phyloP scores from a whole-genome alignment of 1,284 basidiomycete genomes.

The Trametes versicolor region DNA sequence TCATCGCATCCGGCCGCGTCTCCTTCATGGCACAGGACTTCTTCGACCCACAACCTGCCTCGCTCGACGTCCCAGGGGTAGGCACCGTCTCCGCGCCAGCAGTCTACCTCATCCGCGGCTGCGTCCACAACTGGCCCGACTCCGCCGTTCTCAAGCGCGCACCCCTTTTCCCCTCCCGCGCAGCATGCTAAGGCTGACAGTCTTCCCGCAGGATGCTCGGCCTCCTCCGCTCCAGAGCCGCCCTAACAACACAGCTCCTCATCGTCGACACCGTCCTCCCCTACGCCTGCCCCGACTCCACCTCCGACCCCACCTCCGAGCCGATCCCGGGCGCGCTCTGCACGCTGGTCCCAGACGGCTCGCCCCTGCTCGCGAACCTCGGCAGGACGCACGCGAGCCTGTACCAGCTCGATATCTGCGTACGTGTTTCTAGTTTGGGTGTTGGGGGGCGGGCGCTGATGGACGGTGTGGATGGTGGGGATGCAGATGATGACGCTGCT shows the following conservation, averaged over 20 bases:
- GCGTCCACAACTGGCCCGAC: constrained; percentile 78
- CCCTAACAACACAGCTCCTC: constrained; percentile 26
- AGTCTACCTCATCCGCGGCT: constrained; percentile 69
- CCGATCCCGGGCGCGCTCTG: constrained; percentile 43
- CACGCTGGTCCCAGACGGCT: constrained; percentile 52
- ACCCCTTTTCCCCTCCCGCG: not conserved
- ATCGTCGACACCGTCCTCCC: constrained; percentile 28
- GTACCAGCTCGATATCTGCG: constrained; percentile 61
- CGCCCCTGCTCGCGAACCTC: constrained; percentile 29
- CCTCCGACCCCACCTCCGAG: constrained; percentile 29
- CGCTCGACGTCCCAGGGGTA: constrained; percentile 25
- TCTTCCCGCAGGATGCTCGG: constrained; percentile 28
- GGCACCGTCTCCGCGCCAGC: constrained; percentile 38
- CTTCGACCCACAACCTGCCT: constrained; percentile 63
- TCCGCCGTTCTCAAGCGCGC: constrained; percentile 35
- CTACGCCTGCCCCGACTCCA: constrained; percentile 24
- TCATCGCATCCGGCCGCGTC: constrained; percentile 30
- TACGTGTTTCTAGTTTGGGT: constrained; percentile 63
- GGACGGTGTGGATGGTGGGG: not conserved
- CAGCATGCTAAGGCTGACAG: constrained; percentile 5
- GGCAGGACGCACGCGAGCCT: constrained; percentile 15
- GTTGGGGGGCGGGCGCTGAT: constrained; percentile 2
- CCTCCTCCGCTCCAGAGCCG: constrained; percentile 22
- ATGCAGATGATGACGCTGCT: constrained; percentile 73
- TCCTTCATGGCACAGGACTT: constrained; percentile 65